These are phyloP conservation scores for Mycosarcoma mackinlayi DNA, from an alignment of 1,284 basidiomycete species.

Conservation along the genomic window DNA sequence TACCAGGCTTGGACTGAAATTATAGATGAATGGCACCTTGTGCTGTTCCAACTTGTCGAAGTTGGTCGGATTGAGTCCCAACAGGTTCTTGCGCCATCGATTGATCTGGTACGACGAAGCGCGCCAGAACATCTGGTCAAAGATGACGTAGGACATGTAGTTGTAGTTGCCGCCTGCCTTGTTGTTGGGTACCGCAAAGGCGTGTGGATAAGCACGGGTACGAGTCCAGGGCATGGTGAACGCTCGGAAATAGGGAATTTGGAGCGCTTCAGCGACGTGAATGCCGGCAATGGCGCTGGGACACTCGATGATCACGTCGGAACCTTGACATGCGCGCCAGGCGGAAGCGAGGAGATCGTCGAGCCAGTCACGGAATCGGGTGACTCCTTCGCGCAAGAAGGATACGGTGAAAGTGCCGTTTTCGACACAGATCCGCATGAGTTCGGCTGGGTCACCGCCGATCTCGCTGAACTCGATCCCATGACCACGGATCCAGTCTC, in stretches of 20 bases:
- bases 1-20: conserved; percentile 85
- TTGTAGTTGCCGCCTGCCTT: conserved; percentile 94
- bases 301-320: conserved; percentile 91
- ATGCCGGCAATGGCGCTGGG: conserved; percentile 99
- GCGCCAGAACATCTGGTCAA: conserved; percentile 98
- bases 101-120: conserved; percentile 89
- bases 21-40: conserved; percentile 97
- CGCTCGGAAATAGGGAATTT: conserved; percentile 90
- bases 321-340: conserved; percentile 93
- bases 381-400: conserved; percentile 88
- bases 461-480: conserved; percentile 93
- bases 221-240: conserved; percentile 84
- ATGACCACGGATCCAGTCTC: conserved; percentile 88
- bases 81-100: conserved; percentile 83
- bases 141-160: conserved; percentile 95
- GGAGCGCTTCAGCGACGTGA: conserved; percentile 92
- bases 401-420: conserved; percentile 90
- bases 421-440: conserved; percentile 72
- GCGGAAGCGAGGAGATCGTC: conserved; percentile 92
- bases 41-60: conserved; percentile 94
- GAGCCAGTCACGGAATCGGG: conserved; percentile 96
- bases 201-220: conserved; percentile 91
- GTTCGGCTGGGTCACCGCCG: conserved; percentile 94
- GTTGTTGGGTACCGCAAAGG: conserved; percentile 92
- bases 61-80: conserved; percentile 83